Evolutionary conservation across 331 rosid species (phyloP).

Genomic region (Malus hybrid): DNA sequence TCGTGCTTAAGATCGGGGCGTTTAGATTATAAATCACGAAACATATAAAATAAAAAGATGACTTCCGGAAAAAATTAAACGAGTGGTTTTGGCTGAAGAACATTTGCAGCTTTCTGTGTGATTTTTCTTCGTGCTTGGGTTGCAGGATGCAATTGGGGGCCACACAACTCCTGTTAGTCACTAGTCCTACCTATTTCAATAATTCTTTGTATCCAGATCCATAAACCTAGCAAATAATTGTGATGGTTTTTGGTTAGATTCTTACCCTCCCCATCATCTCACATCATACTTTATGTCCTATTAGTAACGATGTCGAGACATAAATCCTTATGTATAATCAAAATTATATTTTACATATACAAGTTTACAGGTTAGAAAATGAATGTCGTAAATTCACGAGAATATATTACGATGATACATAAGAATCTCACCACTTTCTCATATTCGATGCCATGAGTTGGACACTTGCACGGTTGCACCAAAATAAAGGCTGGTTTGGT

Average conservation of each 20-base stretch:
- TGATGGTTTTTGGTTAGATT: neutral
- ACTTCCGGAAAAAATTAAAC: no score
- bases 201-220: no score
- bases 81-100: neutral
- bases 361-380: no score
- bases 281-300: neutral
- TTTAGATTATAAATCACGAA: no score
- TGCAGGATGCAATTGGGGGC: neutral
- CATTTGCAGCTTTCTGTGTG: no score
- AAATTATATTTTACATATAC: no score
- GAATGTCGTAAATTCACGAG: neutral
- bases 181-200: neutral
- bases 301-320: no score
- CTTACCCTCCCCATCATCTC: neutral
- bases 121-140: no score
- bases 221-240: neutral
- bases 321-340: no score
- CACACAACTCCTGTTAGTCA: neutral
- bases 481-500: neutral
- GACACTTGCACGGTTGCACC: neutral
- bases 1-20: no score
- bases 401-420: no score
- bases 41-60: neutral
- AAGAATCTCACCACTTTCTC: neutral
- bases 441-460: neutral